These are phyloP conservation scores for Cordyceps javanica DNA, from an alignment of 2,329 filamentous ascomycete species.

Conservation along the genomic window DNA sequence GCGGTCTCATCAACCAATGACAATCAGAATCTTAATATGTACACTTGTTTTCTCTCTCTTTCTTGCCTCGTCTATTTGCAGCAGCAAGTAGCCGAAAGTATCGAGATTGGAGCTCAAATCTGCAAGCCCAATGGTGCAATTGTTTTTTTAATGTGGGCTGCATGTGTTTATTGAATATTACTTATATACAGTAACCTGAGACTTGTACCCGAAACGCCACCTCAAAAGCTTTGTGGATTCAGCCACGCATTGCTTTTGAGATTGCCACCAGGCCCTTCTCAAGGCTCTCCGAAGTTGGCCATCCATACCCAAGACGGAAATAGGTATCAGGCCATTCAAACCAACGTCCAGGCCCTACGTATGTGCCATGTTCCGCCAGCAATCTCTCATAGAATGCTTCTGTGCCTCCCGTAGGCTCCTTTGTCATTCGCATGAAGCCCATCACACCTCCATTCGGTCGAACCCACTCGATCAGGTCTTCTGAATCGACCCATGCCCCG, in stretches of 20 bases:
- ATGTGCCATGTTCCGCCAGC: constrained; percentile 16
- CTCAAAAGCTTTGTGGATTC: too few relatives aligned
- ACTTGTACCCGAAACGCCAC: too few relatives aligned
- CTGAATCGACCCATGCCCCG: constrained; percentile 17
- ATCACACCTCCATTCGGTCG: constrained; percentile 19
- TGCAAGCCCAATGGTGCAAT: too few relatives aligned
- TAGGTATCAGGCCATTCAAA: constrained; percentile 19
- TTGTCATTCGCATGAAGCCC: constrained; percentile 20
- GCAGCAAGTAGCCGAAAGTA: too few relatives aligned
- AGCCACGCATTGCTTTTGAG: constrained; percentile 15
- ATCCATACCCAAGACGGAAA: constrained; percentile 22
- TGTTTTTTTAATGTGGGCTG: too few relatives aligned
- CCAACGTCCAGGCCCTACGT: constrained; percentile 21
- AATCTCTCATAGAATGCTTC: constrained; percentile 18
- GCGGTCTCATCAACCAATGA: too few relatives aligned
- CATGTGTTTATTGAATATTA: too few relatives aligned
- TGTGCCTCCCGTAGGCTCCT: constrained; percentile 16
- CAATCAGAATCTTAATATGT: too few relatives aligned
- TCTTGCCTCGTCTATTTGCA: too few relatives aligned
- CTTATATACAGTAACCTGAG: too few relatives aligned
- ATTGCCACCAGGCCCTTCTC: constrained; percentile 18
- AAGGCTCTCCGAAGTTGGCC: constrained; percentile 19
- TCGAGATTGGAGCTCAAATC: too few relatives aligned
- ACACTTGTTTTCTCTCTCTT: too few relatives aligned
- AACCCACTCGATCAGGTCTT: constrained; percentile 22